Conservation (phyloP, 257 asterid species). For the Capsicum chinense region DNA sequence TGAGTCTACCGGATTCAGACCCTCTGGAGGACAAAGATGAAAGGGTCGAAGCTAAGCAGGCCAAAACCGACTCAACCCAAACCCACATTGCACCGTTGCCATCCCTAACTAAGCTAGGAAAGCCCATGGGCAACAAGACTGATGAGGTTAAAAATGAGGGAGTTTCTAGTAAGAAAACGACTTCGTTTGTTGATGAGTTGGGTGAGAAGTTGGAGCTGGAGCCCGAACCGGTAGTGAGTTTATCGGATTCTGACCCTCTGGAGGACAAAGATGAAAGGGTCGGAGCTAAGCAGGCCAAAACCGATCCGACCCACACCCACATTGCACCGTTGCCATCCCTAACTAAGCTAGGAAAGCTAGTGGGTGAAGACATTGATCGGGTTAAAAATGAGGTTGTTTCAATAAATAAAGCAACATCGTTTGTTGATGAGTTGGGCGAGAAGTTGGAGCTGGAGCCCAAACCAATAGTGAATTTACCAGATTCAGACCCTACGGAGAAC, state of each 20-base stretch:
- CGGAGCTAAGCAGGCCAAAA: too few species aligned
- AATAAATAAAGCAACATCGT: slow-evolving; percentile 32
- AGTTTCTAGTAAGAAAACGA: too few species aligned
- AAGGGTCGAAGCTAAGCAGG: slow-evolving; percentile 27
- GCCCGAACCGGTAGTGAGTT: too few species aligned
- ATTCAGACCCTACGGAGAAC: slow-evolving; percentile 60
- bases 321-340: too few species aligned
- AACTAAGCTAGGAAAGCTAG: slow-evolving; percentile 42
- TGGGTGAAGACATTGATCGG: too few species aligned
- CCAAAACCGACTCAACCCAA: too few species aligned
- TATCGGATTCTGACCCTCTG: too few species aligned
- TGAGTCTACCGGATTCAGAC: slow-evolving; percentile 55
- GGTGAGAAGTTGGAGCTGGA: too few species aligned
- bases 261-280: too few species aligned
- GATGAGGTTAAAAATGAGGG: neutral
- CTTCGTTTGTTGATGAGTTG: too few species aligned
- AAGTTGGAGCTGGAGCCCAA: slow-evolving; percentile 61
- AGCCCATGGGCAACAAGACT: neutral
- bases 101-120: slow-evolving; percentile 34
- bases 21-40: slow-evolving; percentile 71
- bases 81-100: too few species aligned
- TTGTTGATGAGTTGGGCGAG: slow-evolving; percentile 85
- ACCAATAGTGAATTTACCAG: slow-evolving; percentile 48
- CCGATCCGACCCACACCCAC: too few species aligned
- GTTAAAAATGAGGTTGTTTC: neutral